Evolutionary conservation across 768 basidiomycete genomes (phyloP).

Genomic region (Cystobasidiopsis lactophilus): DNA sequence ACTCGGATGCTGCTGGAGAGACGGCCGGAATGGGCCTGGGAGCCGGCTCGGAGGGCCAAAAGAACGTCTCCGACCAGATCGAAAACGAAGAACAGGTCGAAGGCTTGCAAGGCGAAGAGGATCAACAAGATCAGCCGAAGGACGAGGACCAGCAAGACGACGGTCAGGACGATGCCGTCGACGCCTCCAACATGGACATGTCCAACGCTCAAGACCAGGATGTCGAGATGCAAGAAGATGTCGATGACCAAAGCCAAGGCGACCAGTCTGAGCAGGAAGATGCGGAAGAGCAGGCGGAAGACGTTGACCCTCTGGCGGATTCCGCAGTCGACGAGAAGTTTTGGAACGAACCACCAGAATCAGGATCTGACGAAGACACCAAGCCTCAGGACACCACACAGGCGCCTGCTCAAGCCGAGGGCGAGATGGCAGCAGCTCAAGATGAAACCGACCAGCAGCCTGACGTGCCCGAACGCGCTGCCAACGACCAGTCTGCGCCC

Average conservation of each 20-base stretch:
- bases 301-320: slow-evolving; percentile 63
- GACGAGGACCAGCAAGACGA: slow-evolving; percentile 27
- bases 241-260: slow-evolving; percentile 29
- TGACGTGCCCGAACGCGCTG: too few species aligned
- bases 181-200: slow-evolving; percentile 25
- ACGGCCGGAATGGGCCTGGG: slow-evolving; percentile 62
- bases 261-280: slow-evolving; percentile 35
- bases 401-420: too few species aligned
- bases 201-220: slow-evolving; percentile 43
- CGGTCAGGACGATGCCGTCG: slow-evolving; percentile 24
- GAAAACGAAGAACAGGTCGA: slow-evolving; percentile 93
- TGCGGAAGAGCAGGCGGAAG: slow-evolving; percentile 60
- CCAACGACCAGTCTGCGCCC: too few species aligned
- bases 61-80: slow-evolving; percentile 84
- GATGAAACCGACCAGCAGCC: too few species aligned
- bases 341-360: slow-evolving; percentile 61
- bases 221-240: slow-evolving; percentile 25
- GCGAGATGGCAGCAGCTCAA: too few species aligned
- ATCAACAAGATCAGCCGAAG: slow-evolving; percentile 26
- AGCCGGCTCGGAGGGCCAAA: slow-evolving; percentile 47
- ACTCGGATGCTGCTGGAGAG: slow-evolving; percentile 29
- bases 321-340: slow-evolving; percentile 81
- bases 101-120: slow-evolving; percentile 44
- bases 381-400: too few species aligned
- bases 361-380: slow-evolving; percentile 13